phyloP scores from a whole-genome alignment of 495 filamentous ascomycete genomes.

The Penicillium alfredii region DNA sequence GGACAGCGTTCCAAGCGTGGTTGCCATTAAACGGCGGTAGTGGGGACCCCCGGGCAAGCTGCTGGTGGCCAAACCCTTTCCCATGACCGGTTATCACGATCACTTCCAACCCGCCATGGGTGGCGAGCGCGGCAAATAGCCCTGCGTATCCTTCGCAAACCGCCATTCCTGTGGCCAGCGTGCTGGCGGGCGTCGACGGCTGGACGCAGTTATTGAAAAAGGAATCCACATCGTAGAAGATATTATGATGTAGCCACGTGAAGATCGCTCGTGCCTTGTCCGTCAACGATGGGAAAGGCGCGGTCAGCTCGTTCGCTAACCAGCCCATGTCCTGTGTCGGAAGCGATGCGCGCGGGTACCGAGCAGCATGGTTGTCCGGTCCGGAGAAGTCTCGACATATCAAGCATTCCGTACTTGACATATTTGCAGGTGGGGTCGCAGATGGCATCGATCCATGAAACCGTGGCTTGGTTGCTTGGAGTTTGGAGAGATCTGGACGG shows the following conservation, averaged over 20 bases:
- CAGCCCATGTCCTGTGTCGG: slow-evolving; percentile 59
- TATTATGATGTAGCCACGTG: slow-evolving; percentile 92
- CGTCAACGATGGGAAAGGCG: slow-evolving; percentile 70
- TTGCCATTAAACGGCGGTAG: slow-evolving; percentile 53
- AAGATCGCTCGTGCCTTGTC: slow-evolving; percentile 92
- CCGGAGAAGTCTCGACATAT: slow-evolving; percentile 81
- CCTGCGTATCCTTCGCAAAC: slow-evolving; percentile 90
- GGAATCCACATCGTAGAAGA: slow-evolving; percentile 70
- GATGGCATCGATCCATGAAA: slow-evolving; percentile 17
- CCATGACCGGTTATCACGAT: slow-evolving; percentile 72
- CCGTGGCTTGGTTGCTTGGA: slow-evolving; percentile 51
- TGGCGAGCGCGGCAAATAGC: slow-evolving; percentile 70
- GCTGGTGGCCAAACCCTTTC: slow-evolving; percentile 71
- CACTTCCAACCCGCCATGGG: slow-evolving; percentile 64
- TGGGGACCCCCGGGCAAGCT: slow-evolving; percentile 47
- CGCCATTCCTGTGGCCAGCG: slow-evolving; percentile 66
- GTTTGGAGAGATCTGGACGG: slow-evolving; percentile 52
- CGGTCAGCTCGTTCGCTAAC: slow-evolving; percentile 70
- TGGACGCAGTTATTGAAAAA: slow-evolving; percentile 69
- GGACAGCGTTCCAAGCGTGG: slow-evolving; percentile 92
- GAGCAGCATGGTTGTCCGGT: slow-evolving; percentile 72
- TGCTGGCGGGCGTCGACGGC: slow-evolving; percentile 59
- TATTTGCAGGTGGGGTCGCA: slow-evolving; percentile 6
- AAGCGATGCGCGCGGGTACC: slow-evolving; percentile 63
- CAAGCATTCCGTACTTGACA: slow-evolving; percentile 52